These are phyloP conservation scores for Puccinia coronata DNA, from an alignment of 1,284 basidiomycete genomes.

Conservation along the genomic window DNA sequence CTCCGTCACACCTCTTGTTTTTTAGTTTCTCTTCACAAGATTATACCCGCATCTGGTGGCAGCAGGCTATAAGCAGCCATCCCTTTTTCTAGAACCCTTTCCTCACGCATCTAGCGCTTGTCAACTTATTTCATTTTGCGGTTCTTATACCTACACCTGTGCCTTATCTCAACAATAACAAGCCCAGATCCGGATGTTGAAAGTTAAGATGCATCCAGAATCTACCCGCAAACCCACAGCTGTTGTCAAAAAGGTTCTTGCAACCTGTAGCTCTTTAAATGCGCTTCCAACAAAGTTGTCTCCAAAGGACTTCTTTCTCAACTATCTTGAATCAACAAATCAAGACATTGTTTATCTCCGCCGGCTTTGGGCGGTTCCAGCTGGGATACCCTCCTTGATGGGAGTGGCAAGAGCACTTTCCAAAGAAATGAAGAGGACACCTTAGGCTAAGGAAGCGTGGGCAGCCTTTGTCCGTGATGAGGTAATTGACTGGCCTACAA, in stretches of 20 bases:
- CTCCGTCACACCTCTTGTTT: too few species aligned
- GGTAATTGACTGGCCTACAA: neutral
- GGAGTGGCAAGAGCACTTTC: neutral
- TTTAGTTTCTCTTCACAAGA: too few species aligned
- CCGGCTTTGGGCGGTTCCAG: neutral
- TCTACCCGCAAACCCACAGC: neutral
- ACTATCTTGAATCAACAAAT: neutral
- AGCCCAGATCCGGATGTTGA: too few species aligned
- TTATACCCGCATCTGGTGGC: too few species aligned
- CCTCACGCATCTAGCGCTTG: too few species aligned
- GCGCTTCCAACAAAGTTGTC: neutral
- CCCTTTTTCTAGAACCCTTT: too few species aligned
- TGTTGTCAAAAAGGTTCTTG: neutral
- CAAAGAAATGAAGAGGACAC: neutral
- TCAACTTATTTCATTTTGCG: too few species aligned
- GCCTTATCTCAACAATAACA: too few species aligned
- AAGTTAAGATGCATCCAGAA: too few species aligned
- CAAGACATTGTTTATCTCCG: conserved; percentile 1
- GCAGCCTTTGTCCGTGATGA: neutral
- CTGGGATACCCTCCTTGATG: neutral
- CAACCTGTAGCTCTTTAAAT: neutral
- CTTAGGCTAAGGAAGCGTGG: neutral
- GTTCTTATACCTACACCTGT: too few species aligned
- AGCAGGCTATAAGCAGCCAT: too few species aligned
- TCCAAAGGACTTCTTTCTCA: neutral